Evolutionary conservation across 2,329 filamentous ascomycete genomes (phyloP), one percentile per base, ranked within the genome.

Genomic region (Peltaster fructicola): DNA sequence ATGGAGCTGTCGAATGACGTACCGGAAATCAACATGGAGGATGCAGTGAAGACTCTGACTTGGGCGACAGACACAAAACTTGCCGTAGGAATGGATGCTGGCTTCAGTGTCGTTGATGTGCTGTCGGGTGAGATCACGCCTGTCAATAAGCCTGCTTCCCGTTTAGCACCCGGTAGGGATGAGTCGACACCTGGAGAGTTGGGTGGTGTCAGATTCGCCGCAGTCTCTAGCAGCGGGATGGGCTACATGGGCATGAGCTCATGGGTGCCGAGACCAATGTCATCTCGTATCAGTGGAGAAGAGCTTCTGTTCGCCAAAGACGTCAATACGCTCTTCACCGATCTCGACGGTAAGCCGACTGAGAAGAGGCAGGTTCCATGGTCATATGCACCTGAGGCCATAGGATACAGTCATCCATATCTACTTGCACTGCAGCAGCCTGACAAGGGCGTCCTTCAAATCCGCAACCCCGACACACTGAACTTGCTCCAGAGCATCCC

Each of bases 321-420:
- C 40, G 81, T 93, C 41, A 91, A 93, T 48, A 91, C 84, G 1
- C 57, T 93, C 25, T 98, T 98, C 47, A 77, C 92, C 36, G 75
- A 88, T 30, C 68, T 75, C 7, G 65, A 81, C 15, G 88, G 84
- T 4, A 84, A 81, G 37, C 65, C 82, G 0, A 48, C 90, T 16
- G 75, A 84, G 21, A 80, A 79, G 50, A 65, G 76, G 27, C 84
- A 95, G 47, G 73, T 98, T n/a, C 82, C 82, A 2, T 98, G 88
- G 88, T 68, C 73, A 20, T 61, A 68, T 16, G 80, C 85, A 1
- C 90, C 88, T 2, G 84, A 93, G 41, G 75, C 75, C 28, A 73
- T 98, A 30, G 88, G 85, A 12, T 98, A 93, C 50, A 93, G 84
- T 12, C 98, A 98, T 47, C 88, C 88, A 0, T 98, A 93, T 46